A percentile compares a stretch with the other conserved stretches of the same genome.
Evolutionary conservation across 2,329 filamentous ascomycete genomes (phyloP).

Genomic region (Dendrostoma leiphaemia): DNA sequence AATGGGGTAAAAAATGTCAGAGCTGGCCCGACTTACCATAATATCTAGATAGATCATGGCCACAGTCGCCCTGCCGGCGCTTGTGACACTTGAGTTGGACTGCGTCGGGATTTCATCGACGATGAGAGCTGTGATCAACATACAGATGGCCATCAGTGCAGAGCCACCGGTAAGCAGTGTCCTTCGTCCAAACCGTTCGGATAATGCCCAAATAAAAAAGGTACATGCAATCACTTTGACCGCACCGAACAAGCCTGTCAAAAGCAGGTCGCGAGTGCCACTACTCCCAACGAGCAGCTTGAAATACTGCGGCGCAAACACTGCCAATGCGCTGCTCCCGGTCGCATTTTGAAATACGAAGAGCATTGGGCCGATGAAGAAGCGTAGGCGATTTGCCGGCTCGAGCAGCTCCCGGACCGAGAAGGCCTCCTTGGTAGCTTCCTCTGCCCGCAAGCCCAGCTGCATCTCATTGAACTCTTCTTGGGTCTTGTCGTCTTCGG

Average conservation of each 20-base stretch:
- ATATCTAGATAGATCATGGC: constrained; percentile 14
- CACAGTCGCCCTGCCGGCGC: constrained; percentile 8
- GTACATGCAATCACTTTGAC: constrained; percentile 9
- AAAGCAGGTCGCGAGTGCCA: constrained; percentile 4
- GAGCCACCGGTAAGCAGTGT: constrained; percentile 1
- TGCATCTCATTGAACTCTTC: constrained; percentile 6
- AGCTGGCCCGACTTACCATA: background rate
- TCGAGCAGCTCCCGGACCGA: constrained; percentile 5
- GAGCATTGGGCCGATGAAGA: constrained; percentile 8
- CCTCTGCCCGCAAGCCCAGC: constrained; percentile 4
- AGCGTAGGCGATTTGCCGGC: constrained; percentile 6
- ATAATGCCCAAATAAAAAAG: constrained; percentile 6
- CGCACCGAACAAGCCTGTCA: constrained; percentile 7
- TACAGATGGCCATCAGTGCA: constrained; percentile 2
- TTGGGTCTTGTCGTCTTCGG: background rate
- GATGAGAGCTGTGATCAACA: constrained; percentile 5
- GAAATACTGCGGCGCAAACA: constrained; percentile 8
- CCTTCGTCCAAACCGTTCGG: constrained; percentile 5
- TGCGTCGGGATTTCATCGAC: constrained; percentile 4
- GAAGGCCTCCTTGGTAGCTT: constrained; percentile 2
- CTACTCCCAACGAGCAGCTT: constrained; percentile 8
- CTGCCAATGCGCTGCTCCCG: constrained; percentile 6
- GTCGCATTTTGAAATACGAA: constrained; percentile 8
- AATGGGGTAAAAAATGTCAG: background rate
- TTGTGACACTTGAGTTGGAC: constrained; percentile 5